Base-by-base conservation (phyloP, 2,329 filamentous ascomycete genomes). In the Albifimbria verrucaria region DNA sequence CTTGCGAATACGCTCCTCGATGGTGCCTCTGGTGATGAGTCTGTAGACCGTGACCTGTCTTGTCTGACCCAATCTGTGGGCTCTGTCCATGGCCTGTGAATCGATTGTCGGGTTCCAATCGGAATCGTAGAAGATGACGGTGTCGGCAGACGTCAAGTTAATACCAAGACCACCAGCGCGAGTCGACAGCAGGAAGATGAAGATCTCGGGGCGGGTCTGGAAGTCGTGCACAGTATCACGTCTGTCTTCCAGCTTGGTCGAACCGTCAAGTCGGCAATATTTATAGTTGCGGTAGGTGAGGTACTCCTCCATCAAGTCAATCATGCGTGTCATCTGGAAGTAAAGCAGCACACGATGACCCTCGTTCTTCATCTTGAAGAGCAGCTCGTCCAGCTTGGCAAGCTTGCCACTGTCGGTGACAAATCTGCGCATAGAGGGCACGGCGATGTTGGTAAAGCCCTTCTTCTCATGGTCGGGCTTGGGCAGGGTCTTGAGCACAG, bases 251-350 rank as follows among this genome's bases (percentile, higher is more conserved):
- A 99, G 81, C 71, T 97, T 99, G 43, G 94, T 99, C 18, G 92
- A 96, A 67, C 94, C 94, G 65, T 99, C 94, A 44, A 99, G 81
- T 55, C 94, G 90, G 65, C 93, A 95, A 75, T 97, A 99, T 72
- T 96, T 97, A 86, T 96, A 97, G 75, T 97, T 97, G 69, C 94
- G 90, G 76, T 97, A 97, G 0, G 94, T 97, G 54, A 99, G 79
- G 64, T 97, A 99, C 73, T 99, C 94, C 71, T 99, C 94, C 90
- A 97, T 97, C 55, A 99, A 78, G 69, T 99, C 93, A 67, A 99
- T 97, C 94, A 99, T 99, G 67, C 90, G 89, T 4, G 94, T 99
- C 94, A 99, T 99, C 78, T 99, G 94, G 89, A 99, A 99, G 80
- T 99, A 99, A 20, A 99, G 78, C 51, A 99, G 79, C 21, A 99